These are phyloP conservation scores for Saccharomyces hybrid DNA, from an alignment of 1,139 yeast species.

Conservation along the genomic window DNA sequence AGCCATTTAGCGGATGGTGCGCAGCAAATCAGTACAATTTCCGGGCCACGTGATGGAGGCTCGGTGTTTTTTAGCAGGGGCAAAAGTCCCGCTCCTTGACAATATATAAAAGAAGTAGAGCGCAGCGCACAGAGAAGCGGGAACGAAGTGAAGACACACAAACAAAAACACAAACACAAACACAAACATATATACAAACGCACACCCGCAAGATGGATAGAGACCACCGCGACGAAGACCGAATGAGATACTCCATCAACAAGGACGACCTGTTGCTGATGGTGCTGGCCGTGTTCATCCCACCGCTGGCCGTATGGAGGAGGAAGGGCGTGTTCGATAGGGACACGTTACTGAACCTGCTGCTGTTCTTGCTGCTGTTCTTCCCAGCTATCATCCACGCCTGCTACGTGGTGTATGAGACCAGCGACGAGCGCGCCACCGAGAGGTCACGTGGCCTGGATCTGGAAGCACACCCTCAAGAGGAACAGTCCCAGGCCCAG, in stretches of 20 bases:
- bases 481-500: not conserved
- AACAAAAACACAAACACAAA: not conserved
- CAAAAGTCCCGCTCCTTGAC: not conserved
- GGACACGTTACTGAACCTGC: constrained; percentile 21
- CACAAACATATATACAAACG: not conserved
- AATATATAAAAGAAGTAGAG: not conserved
- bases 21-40: not conserved
- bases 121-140: not conserved
- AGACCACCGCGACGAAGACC: not conserved
- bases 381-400: constrained; percentile 28
- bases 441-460: not conserved
- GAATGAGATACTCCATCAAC: constrained; percentile 14
- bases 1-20: not conserved
- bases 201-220: not conserved
- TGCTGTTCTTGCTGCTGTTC: constrained; percentile 20
- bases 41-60: not conserved
- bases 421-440: constrained; percentile 17
- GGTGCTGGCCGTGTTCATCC: constrained; percentile 19
- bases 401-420: constrained; percentile 22
- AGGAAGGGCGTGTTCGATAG: constrained; percentile 24
- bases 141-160: not conserved
- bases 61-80: not conserved
- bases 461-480: not conserved
- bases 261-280: constrained; percentile 22
- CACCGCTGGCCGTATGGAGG: constrained; percentile 23